phyloP scores from a whole-genome alignment of 345 rosid genomes.

The Hibiscus mutabilis region DNA sequence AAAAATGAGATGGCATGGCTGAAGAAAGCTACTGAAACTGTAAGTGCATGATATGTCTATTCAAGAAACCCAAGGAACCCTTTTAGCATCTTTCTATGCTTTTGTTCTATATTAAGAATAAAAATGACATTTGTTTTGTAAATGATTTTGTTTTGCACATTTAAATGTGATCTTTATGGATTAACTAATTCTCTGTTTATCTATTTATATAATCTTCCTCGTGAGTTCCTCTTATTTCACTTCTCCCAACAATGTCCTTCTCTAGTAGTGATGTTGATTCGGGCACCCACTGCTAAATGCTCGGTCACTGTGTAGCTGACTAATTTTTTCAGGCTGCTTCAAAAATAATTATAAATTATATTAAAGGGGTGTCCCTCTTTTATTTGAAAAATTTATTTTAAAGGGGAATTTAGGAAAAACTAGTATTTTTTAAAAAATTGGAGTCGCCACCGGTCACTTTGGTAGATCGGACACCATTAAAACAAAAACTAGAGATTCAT shows the following conservation, averaged over 20 bases:
- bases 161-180: background rate
- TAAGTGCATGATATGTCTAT: constrained; percentile 24
- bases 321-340: too few species aligned
- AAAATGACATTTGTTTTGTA: background rate
- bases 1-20: constrained; percentile 75
- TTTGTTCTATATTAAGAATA: background rate
- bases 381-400: too few species aligned
- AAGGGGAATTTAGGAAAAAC: too few species aligned
- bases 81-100: background rate
- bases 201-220: background rate
- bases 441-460: too few species aligned
- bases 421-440: too few species aligned
- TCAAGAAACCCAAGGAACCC: background rate
- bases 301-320: background rate
- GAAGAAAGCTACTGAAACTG: constrained; percentile 75
- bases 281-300: background rate
- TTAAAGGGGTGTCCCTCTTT: too few species aligned
- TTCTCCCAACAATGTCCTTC: background rate
- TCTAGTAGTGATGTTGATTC: background rate
- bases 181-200: background rate
- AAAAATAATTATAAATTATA: too few species aligned
- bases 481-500: too few species aligned
- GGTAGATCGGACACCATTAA: too few species aligned
- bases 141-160: background rate
- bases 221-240: background rate